These are phyloP conservation scores for Colletotrichum plurivorum DNA, from an alignment of 2,329 filamentous ascomycete species.

Conservation along the genomic window DNA sequence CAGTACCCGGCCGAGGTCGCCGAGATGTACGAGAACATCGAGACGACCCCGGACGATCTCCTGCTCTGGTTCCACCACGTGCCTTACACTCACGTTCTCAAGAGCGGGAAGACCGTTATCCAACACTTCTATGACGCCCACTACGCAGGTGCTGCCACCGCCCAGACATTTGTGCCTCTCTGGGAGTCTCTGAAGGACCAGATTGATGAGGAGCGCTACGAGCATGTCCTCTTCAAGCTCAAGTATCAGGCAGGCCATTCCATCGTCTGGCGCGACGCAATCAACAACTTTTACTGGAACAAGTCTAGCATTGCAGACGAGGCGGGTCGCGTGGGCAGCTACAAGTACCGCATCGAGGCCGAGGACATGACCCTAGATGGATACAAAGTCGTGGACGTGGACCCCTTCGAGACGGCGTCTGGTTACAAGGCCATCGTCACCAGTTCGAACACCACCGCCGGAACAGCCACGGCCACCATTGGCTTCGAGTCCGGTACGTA, in stretches of 20 bases:
- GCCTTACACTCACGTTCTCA: constrained; percentile 73
- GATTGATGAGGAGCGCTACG: constrained; percentile 72
- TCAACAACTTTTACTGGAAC: constrained; percentile 75
- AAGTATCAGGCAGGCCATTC: constrained; percentile 78
- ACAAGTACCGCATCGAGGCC: constrained; percentile 78
- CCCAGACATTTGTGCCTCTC: constrained; percentile 67
- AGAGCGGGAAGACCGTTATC: constrained; percentile 76
- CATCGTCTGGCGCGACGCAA: constrained; percentile 78
- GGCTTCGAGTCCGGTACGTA: constrained; percentile 68
- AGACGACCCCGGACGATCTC: constrained; percentile 76
- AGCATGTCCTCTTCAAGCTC: constrained; percentile 71
- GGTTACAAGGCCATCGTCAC: constrained; percentile 70
- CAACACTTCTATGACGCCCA: constrained; percentile 77
- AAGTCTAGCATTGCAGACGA: constrained; percentile 73
- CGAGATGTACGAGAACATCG: constrained; percentile 69
- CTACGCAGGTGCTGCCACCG: constrained; percentile 71
- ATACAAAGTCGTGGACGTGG: constrained; percentile 68
- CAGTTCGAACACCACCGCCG: constrained; percentile 62
- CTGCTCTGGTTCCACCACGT: constrained; percentile 84
- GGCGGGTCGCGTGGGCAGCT: constrained; percentile 67
- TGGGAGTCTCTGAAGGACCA: constrained; percentile 70
- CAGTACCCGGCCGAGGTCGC: constrained; percentile 76
- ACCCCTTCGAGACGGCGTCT: constrained; percentile 70
- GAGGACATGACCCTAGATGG: constrained; percentile 74
- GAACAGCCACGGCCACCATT: constrained; percentile 62